Percentiles rank a stretch among this genome's conserved stretches.
These are phyloP conservation scores for Xylaria sp. DNA, from an alignment of 2,329 filamentous ascomycete species.

Conservation along the genomic window DNA sequence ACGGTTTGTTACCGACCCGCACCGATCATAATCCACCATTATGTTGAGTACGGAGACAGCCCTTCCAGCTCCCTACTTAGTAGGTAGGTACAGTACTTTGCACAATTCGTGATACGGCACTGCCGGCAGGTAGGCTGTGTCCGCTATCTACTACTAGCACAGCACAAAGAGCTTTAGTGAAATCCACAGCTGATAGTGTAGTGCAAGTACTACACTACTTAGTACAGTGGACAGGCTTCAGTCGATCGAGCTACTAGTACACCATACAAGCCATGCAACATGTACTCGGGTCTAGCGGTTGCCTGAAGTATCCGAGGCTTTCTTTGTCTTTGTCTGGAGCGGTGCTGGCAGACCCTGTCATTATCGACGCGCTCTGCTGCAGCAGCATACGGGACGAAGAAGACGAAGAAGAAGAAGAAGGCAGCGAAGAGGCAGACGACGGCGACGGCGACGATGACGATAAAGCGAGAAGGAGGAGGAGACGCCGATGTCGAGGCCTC, in stretches of 20 bases:
- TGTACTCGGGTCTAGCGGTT: not conserved
- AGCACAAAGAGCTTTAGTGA: not conserved
- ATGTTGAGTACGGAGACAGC: too few relatives aligned
- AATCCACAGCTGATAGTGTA: too few relatives aligned
- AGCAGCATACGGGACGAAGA: too few relatives aligned
- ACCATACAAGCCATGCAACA: not conserved
- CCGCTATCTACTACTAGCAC: not conserved
- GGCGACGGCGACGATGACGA: constrained; percentile 22
- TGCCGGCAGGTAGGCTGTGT: too few relatives aligned
- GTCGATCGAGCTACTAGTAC: not conserved
- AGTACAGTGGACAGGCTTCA: not conserved
- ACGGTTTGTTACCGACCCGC: too few relatives aligned
- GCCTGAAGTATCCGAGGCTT: not conserved
- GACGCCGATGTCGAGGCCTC: constrained; percentile 46
- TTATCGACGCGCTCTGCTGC: not conserved
- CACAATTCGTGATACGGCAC: too few relatives aligned
- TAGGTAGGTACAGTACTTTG: too few relatives aligned
- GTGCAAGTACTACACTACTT: not conserved
- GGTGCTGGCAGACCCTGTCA: not conserved
- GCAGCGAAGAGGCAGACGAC: not conserved
- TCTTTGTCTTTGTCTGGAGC: not conserved
- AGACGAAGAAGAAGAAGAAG: too few relatives aligned
- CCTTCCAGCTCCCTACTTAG: too few relatives aligned
- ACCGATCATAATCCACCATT: too few relatives aligned
- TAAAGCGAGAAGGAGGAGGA: constrained; percentile 41